Evolutionary conservation across 306 rosid species (phyloP), one percentile per base, ranked within the genome.

Genomic region (Coriaria nepalensis): DNA sequence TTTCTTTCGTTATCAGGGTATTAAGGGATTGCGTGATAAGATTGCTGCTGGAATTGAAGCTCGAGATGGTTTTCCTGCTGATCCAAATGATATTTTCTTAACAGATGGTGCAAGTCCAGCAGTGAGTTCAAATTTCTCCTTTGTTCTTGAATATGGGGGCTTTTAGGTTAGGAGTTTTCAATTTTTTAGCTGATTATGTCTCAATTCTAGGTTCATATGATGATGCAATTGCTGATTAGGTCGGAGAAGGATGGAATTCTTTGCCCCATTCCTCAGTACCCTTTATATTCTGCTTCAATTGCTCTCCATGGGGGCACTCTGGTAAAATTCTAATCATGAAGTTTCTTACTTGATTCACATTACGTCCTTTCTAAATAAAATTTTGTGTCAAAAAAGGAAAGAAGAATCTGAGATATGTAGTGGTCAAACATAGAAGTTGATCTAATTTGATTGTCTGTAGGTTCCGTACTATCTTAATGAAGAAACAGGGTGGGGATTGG

Each of bases 31-130:
- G 37, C 94, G 94, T 45, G 94, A 87, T 55, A 37, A 78, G 6
- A 87, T 87, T 60, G 88, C 93, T 43, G 75, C 82, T 63, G 96
- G 96, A 52, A 83, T 80, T 45, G 67, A 64, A 66, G 86, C 80
- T 38, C 94, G 94, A 53, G 96, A 87, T 52, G 94, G 83, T 45
- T 83, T 63, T 64, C 83, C 94, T 59, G 71, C 76, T 39, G 62
- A 83, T 83, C 72, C 94, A 15, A 71, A 78, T 60, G 93, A 83
- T 63, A 66, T 87, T 60, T 87, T 78, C 75, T 68, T 87, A 71
- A 87, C 96, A 8, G 93, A 87, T 57, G 96, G 96, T 43, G 96
- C 96, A 71, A 87, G 96, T 70, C 96, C 94, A 12, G 94, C 80
- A 37, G 94, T 83, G 68, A 63, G 46, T 64, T 53, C 49, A 59